Conservation (phyloP, 768 basidiomycete species). For the Mycena pura region DNA sequence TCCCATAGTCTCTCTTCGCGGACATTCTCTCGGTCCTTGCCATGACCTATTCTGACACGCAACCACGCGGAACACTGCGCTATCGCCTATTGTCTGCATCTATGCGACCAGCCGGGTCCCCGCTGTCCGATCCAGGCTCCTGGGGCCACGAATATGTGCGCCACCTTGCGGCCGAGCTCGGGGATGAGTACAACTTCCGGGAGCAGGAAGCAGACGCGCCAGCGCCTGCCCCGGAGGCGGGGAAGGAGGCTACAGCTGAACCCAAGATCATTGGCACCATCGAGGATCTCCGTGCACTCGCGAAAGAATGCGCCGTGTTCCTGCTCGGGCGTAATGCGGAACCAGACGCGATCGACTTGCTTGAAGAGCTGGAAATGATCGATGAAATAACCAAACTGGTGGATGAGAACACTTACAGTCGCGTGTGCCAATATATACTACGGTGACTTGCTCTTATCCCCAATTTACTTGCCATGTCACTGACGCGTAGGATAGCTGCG, state of each 20-base stretch:
- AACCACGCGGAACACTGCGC: constrained; percentile 93
- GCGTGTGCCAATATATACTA: constrained; percentile 97
- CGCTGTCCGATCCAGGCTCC: constrained; percentile 86
- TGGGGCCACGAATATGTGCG: constrained; percentile 99
- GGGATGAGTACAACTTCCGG: constrained; percentile 86
- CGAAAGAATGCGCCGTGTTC: constrained; percentile 87
- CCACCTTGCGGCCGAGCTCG: constrained; percentile 94
- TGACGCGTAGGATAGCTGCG: constrained; percentile 60
- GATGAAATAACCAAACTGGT: constrained; percentile 77
- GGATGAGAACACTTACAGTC: constrained; percentile 84
- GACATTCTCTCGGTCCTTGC: constrained; percentile 98
- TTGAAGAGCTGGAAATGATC: constrained; percentile 93
- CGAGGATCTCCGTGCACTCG: constrained; percentile 79
- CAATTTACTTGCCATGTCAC: not conserved
- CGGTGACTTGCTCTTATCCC: constrained; percentile 55
- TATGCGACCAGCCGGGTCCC: constrained; percentile 66
- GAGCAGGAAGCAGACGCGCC: constrained; percentile 52
- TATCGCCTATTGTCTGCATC: constrained; percentile 88
- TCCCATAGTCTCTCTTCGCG: constrained; percentile 83
- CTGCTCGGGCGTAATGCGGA: constrained; percentile 94
- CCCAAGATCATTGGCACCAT: constrained; percentile 61
- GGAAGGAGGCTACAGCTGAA: constrained; percentile 36
- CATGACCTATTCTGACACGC: constrained; percentile 99
- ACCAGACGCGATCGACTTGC: constrained; percentile 95
- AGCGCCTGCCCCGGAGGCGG: constrained; percentile 35